Percentiles rank a stretch among this genome's conserved stretches.
Evolutionary conservation across 2,329 filamentous ascomycete genomes (phyloP).

Genomic region (Pseudovirgaria hyperparasitica): DNA sequence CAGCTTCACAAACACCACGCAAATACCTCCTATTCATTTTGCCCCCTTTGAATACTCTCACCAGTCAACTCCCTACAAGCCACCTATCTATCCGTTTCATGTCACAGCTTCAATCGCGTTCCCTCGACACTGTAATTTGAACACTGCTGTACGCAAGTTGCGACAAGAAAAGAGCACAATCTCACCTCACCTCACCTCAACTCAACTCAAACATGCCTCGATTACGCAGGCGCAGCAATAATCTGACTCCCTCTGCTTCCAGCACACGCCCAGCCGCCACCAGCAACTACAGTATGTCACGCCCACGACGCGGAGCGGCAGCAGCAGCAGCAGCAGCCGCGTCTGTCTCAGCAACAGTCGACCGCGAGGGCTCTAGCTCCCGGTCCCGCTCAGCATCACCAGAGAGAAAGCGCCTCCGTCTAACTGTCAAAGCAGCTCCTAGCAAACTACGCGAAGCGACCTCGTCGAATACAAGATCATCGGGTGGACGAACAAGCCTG

Average conservation of each 20-base stretch:
- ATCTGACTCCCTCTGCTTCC: conserved; percentile 15
- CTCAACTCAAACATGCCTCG: conserved; percentile 12
- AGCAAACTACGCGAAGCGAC: conserved; percentile 36
- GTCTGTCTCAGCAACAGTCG: conserved; percentile 19
- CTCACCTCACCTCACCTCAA: conserved; percentile 3
- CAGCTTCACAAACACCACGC: too few species aligned
- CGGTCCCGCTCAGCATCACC: conserved; percentile 17
- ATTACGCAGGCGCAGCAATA: conserved; percentile 21
- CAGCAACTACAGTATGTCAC: too few species aligned
- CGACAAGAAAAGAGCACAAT: too few species aligned
- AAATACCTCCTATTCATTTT: too few species aligned
- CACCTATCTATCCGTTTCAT: too few species aligned
- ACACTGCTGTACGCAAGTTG: too few species aligned
- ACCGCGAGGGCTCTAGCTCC: too few species aligned
- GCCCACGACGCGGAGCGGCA: conserved; percentile 22
- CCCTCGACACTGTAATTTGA: too few species aligned
- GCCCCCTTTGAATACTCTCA: too few species aligned
- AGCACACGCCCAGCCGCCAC: conserved; percentile 19
- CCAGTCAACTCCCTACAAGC: too few species aligned
- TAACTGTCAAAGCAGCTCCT: conserved; percentile 38
- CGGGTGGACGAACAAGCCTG: conserved; percentile 12
- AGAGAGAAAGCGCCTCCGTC: conserved; percentile 31
- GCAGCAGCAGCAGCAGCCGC: conserved; percentile 16
- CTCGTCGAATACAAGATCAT: conserved; percentile 19
- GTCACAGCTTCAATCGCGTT: too few species aligned